A percentile compares a stretch with the other conserved stretches of the same genome.
These are phyloP conservation scores for Entomortierella chlamydospora DNA, from an alignment of 192 early-diverging fungal species.

Conservation along the genomic window DNA sequence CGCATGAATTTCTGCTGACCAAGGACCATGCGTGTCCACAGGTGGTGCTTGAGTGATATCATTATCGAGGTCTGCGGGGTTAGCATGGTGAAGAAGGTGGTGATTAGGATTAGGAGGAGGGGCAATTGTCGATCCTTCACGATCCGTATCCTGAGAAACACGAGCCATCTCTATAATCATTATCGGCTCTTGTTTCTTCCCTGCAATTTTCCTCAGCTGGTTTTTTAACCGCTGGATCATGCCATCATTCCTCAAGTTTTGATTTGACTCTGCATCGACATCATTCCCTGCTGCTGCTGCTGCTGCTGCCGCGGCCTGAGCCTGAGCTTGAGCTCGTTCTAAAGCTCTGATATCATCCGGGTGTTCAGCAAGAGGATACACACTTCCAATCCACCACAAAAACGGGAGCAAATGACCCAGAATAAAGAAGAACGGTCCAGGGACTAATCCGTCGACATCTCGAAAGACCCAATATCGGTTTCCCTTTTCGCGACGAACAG, in stretches of 20 bases:
- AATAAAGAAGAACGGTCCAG: constrained; percentile 35
- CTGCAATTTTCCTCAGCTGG: constrained; percentile 3
- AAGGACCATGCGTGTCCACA: constrained; percentile 23
- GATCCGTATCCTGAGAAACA: constrained; percentile 7
- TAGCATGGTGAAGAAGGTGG: too few relatives aligned
- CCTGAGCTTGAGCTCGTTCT: neutral
- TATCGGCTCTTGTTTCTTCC: neutral
- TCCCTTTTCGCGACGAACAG: constrained; percentile 3
- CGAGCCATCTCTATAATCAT: neutral
- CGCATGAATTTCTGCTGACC: constrained; percentile 15
- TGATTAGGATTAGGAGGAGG: neutral
- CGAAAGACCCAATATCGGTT: constrained; percentile 39
- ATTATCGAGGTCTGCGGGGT: too few relatives aligned
- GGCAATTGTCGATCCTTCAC: constrained; percentile 8
- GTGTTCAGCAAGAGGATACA: constrained; percentile 19
- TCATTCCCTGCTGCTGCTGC: neutral
- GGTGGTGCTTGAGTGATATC: too few relatives aligned
- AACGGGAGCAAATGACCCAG: constrained; percentile 27
- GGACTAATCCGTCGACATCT: constrained; percentile 21
- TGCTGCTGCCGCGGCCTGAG: neutral
- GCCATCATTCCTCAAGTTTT: neutral
- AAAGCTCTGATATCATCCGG: constrained; percentile 8
- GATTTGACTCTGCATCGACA: neutral
- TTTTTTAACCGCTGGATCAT: constrained; percentile 20
- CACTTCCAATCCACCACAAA: constrained; percentile 40